Base-by-base conservation (phyloP, 805 yeast genomes). In the Saccharomycopsis sp. region DNA sequence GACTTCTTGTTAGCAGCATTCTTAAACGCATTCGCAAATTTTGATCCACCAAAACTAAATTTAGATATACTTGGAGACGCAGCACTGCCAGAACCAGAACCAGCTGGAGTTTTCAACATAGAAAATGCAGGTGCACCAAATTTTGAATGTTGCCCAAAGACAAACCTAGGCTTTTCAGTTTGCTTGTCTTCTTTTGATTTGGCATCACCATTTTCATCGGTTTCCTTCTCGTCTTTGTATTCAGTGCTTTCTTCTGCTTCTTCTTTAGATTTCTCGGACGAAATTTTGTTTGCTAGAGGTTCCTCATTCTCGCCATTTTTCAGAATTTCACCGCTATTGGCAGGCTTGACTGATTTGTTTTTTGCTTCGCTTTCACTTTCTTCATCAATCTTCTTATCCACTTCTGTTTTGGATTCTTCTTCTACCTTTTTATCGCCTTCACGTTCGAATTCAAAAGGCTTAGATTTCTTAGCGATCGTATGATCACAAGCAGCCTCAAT, bases 1-100 rank as follows among this genome's bases (percentile, higher is more conserved):
- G 85, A 75, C 57, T 77, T 71, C 54, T 73, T 75, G 29, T 60
- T 63, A 29, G 73, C 51, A 1, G 81, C 71, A 8, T 62, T 60
- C 51, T 74, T 72, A 55, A 79, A 77, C 1, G 84, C 83, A 54
- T 74, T 74, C 2, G 70, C 66, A 51, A 73, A 74, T 35, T 62
- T 63, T 13, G 77, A 62, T 27, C 64, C 62, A 1, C 79, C 79
- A 59, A 74, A 74, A 0, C 43, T 49, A 40, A 49, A 49, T 23
- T 20, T 27, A 40, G 36, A 17, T 37, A 52, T 24, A 51, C 23
- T 6, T 51, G 43, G 8, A 49, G 29, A 24, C 37, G 40, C 20
- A 20, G 23, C 4, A 39, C 24, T 32, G 38, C 52, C 28, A 3
- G 42, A 13, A 17, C 36, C 45, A 17, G 50, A 34, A 24, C 54